Conservation (phyloP, 768 basidiomycete genomes). For the Trametes cubensis region DNA sequence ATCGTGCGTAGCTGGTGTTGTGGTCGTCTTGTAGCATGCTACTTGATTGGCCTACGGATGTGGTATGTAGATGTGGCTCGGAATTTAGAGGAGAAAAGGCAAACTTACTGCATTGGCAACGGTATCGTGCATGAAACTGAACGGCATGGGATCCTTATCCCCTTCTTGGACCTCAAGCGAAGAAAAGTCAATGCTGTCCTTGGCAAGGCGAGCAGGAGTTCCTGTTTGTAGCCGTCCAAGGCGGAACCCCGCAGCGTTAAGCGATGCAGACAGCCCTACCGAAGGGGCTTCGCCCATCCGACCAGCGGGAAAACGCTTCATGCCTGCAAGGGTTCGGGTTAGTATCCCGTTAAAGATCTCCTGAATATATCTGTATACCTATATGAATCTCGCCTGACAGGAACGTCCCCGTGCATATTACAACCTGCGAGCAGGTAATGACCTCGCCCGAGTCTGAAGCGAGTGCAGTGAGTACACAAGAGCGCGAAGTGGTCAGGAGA, state of each 20-base stretch:
- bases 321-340: slow-evolving; percentile 44
- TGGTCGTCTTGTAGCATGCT: slow-evolving; percentile 69
- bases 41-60: slow-evolving; percentile 69
- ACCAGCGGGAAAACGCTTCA: slow-evolving; percentile 78
- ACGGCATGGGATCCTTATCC: slow-evolving; percentile 66
- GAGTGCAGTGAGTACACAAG: neutral
- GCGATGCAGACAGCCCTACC: slow-evolving; percentile 73
- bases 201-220: slow-evolving; percentile 80
- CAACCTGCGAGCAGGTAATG: slow-evolving; percentile 77
- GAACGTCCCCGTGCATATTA: slow-evolving; percentile 91
- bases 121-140: slow-evolving; percentile 69
- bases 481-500: neutral
- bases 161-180: slow-evolving; percentile 66
- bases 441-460: slow-evolving; percentile 69
- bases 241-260: slow-evolving; percentile 74
- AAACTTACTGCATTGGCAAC: slow-evolving; percentile 70
- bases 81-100: neutral
- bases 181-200: slow-evolving; percentile 68
- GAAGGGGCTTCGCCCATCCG: slow-evolving; percentile 74
- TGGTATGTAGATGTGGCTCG: neutral
- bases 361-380: slow-evolving; percentile 44
- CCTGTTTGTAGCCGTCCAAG: slow-evolving; percentile 85
- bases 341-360: neutral
- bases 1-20: slow-evolving; percentile 72
- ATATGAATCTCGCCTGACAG: slow-evolving; percentile 91